phyloP scores from a whole-genome alignment of 495 filamentous ascomycete species.

The Neurospora sp. region DNA sequence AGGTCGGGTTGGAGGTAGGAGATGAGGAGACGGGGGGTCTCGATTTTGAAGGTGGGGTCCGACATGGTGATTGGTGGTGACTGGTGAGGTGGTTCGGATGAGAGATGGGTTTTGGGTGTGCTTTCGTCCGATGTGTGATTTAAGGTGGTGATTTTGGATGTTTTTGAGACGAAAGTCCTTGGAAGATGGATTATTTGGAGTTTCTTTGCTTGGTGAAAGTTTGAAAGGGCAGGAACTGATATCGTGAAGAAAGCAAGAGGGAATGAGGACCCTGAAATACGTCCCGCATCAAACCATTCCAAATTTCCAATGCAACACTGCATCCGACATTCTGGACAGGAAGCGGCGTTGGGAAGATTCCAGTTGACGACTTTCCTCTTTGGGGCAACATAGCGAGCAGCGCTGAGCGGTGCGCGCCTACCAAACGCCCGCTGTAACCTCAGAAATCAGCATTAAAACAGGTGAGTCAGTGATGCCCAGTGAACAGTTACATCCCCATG shows the following conservation, averaged over 20 bases:
- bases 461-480: background rate
- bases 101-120: background rate
- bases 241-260: background rate
- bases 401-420: background rate
- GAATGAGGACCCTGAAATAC: background rate
- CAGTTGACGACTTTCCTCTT: background rate
- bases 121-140: background rate
- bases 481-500: background rate
- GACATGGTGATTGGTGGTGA: background rate
- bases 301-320: background rate
- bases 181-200: background rate
- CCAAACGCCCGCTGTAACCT: background rate
- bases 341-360: background rate
- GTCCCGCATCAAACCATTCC: background rate
- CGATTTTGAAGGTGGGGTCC: constrained; percentile 17
- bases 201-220: background rate
- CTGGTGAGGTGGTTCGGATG: background rate
- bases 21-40: constrained; percentile 25
- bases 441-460: background rate
- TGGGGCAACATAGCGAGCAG: background rate
- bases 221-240: background rate
- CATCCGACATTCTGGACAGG: background rate
- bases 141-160: background rate
- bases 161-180: background rate
- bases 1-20: constrained; percentile 18